Conservation (phyloP, 2,329 filamentous ascomycete species). For the Rugonectria rugulosa region DNA sequence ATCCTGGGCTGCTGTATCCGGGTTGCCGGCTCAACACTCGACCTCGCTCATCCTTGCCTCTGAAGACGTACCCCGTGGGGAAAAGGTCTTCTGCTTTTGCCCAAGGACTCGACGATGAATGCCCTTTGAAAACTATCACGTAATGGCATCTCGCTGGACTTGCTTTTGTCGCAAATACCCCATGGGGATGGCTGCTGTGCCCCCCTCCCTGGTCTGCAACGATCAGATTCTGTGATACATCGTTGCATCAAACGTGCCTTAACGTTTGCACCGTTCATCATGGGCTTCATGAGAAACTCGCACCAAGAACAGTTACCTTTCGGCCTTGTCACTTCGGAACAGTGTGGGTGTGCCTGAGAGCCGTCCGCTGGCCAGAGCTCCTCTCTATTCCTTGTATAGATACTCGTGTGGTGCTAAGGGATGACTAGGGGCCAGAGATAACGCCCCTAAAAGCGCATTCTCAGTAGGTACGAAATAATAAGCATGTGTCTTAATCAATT, state of each 20-base stretch:
- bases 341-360: not conserved
- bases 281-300: not conserved
- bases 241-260: not conserved
- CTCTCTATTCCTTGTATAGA: not conserved
- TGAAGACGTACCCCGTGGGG: constrained; percentile 20
- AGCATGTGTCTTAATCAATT: constrained; percentile 13
- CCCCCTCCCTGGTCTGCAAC: not conserved
- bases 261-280: not conserved
- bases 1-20: not conserved
- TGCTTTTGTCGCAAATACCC: constrained; percentile 11
- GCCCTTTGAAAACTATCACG: constrained; percentile 16
- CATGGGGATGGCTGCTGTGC: constrained; percentile 8
- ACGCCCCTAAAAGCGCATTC: not conserved
- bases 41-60: not conserved
- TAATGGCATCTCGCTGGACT: constrained; percentile 14
- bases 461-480: constrained; percentile 14
- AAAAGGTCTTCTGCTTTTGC: constrained; percentile 1
- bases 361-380: constrained; percentile 6
- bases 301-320: not conserved
- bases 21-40: not conserved
- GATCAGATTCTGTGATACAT: not conserved
- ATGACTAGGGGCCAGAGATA: constrained; percentile 12
- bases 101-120: constrained; percentile 4
- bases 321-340: not conserved
- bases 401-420: constrained; percentile 6